Conservation (phyloP, 176 grass and related monocot genomes). For the Triticum aestivum region IWGSC_CS_RefSeq_v2.1 NC_057804.1:126521963-126522462, state of each 20-base stretch:
- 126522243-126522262: not conserved
- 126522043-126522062: not conserved
- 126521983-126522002: too few species aligned
- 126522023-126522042: slow-evolving; percentile 2
- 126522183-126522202: not conserved
- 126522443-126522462: slow-evolving; percentile 55
- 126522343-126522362: not conserved
- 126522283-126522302: not conserved
- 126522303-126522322: slow-evolving; percentile 17
- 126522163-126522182: not conserved
- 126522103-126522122: slow-evolving; percentile 4
- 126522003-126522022: not conserved
- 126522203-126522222: not conserved
- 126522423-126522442: slow-evolving; percentile 48
- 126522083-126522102: not conserved
- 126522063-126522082: not conserved
- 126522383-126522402: slow-evolving; percentile 27
- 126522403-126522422: slow-evolving; percentile 52
- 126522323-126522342: not conserved
- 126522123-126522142: not conserved
- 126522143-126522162: not conserved
- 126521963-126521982: not conserved
- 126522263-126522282: not conserved
- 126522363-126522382: not conserved
- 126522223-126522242: not conserved